Evolutionary conservation across 768 basidiomycete genomes (phyloP), one percentile per base, ranked within the genome.

Genomic region (Lentinula raphanica): DNA sequence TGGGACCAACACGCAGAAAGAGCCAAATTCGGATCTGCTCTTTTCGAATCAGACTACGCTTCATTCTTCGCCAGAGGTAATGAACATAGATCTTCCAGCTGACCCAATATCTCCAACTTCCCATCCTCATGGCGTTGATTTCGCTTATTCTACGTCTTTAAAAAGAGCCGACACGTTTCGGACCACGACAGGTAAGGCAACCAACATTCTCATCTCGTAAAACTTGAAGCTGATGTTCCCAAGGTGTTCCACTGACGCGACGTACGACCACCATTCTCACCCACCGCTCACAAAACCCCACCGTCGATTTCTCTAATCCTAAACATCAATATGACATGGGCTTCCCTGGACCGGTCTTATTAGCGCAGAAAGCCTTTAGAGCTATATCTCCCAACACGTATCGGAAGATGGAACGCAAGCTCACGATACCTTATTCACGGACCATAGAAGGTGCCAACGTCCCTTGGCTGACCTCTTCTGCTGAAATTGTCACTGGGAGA

Each of bases 361-460:
- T 84, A 5, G 60, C 77, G 3, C 66, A 69, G 6, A 69, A 66
- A 21, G 58, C 80, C 1, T 68, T 83, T 5, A 71, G 71, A 40
- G 63, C 66, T 3, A 62, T 69, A n/a, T 72, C 73, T 9, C 88
- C 88, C 0, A 67, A 67, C 2, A 64, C 79, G 1, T 75, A 79
- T 50, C 62, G 68, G 15, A 76, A 69, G 27, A 56, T 88, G 3
- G 71, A 78, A 39, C 71, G 79, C 11, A 81, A 77, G 11, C 60
- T 86, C 58, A 86, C 85, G 0, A 68, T 88, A 56, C 78, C 78
- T 0, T 69, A 75, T 5, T 74, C 78, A 17, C 74, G 68, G 28
- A 82, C 82, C 0, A 56, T 79, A 1, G 70, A 73, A n/a, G 70
- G 66, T 17, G 65, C 59, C 13, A 57, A 67, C 3, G 63, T 64